Conservation (phyloP, 257 asterid species). For the Coffea canephora region DNA sequence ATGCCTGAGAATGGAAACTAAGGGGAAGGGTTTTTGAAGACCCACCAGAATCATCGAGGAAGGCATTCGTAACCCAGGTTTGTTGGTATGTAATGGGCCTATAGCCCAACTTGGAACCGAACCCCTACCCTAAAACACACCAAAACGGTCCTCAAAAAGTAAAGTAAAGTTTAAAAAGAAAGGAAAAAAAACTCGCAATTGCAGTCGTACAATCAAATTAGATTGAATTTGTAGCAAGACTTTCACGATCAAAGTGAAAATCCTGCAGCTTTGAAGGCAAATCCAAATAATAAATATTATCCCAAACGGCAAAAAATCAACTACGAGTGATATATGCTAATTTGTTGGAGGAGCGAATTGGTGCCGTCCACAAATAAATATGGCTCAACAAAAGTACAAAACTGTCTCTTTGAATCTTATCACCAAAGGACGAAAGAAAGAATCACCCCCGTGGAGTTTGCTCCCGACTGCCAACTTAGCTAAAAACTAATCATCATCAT, state of each 20-base stretch:
- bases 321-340: not conserved
- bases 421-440: slow-evolving; percentile 8
- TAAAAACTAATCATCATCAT: slow-evolving; percentile 6
- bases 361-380: slow-evolving; percentile 9
- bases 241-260: not conserved
- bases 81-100: no score
- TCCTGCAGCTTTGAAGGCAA: not conserved
- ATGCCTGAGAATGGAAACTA: no score
- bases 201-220: slow-evolving; percentile 3
- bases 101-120: no score
- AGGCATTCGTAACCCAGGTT: no score
- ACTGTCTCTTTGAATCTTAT: slow-evolving; percentile 23
- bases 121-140: no score
- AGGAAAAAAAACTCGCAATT: not conserved
- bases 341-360: slow-evolving; percentile 11
- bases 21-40: no score
- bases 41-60: no score
- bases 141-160: no score
- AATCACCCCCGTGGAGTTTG: slow-evolving; percentile 15
- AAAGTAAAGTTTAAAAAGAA: no score
- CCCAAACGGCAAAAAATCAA: slow-evolving; percentile 15
- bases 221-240: not conserved
- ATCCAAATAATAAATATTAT: slow-evolving; percentile 4
- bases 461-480: slow-evolving; percentile 13
- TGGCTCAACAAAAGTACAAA: slow-evolving; percentile 23